These are phyloP conservation scores for Cordyceps cicadae DNA, from an alignment of 2,329 filamentous ascomycete genomes.

Conservation along the genomic window DNA sequence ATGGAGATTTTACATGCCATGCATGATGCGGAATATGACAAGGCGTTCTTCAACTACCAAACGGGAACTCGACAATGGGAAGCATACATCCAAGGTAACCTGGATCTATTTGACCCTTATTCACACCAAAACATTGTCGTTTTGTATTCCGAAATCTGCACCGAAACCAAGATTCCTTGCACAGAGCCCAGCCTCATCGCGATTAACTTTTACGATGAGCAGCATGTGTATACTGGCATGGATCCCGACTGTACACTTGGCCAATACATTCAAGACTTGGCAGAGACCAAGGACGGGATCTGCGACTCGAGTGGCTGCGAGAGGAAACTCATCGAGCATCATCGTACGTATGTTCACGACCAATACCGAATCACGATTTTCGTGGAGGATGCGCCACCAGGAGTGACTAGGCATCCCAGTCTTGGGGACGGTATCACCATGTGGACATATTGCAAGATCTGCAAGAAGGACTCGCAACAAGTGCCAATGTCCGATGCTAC, in stretches of 20 bases:
- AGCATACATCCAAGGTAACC: slow-evolving; percentile 79
- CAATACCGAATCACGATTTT: slow-evolving; percentile 89
- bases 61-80: slow-evolving; percentile 97
- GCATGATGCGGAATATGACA: slow-evolving; percentile 94
- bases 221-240: slow-evolving; percentile 63
- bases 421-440: slow-evolving; percentile 65
- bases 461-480: slow-evolving; percentile 80
- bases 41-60: slow-evolving; percentile 84
- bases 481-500: slow-evolving; percentile 88
- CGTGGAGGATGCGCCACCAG: slow-evolving; percentile 54
- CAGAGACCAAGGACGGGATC: slow-evolving; percentile 62
- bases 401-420: slow-evolving; percentile 33
- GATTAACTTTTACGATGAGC: slow-evolving; percentile 89
- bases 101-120: slow-evolving; percentile 87
- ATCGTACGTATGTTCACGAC: slow-evolving; percentile 94
- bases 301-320: slow-evolving; percentile 83
- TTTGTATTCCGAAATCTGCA: slow-evolving; percentile 88
- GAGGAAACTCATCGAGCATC: slow-evolving; percentile 82
- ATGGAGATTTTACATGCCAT: slow-evolving; percentile 92
- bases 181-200: slow-evolving; percentile 84
- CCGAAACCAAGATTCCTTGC: slow-evolving; percentile 86
- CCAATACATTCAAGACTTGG: slow-evolving; percentile 90
- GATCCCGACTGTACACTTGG: slow-evolving; percentile 86
- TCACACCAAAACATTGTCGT: slow-evolving; percentile 96
- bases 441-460: slow-evolving; percentile 96